Evolutionary conservation across 345 rosid genomes (phyloP), one percentile per base, ranked within the genome.

Genomic region (Pelargonium nanum): DNA sequence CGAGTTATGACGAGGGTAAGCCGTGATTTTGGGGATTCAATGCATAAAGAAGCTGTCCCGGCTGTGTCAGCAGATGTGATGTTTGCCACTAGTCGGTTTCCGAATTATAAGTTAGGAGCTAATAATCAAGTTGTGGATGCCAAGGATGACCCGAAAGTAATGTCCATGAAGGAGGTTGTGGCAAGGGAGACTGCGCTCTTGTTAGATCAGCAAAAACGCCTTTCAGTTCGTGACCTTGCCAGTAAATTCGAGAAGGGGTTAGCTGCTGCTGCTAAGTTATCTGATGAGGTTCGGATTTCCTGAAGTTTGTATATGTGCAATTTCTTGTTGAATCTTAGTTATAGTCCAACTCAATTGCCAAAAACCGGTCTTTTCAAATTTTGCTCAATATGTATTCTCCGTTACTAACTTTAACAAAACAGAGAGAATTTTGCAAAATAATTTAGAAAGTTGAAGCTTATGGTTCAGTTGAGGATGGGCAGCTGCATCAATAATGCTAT

Each of bases 211-310:
- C 97, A 93, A 69, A 86, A 84, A 26, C 90, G 97, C 62, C 78
- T 90, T 60, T 90, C 96, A n/a, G 95, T 90, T 63, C 97, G 99
- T 61, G 97, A 88, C 62, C 97, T 94, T 19, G 86, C 99, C 20
- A 79, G 75, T 62, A 93, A 93, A 78, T 93, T 93, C 13, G 99
- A 93, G 77, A 87, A 77, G 78, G 99, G 94, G 1, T 72, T 93
- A 81, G 94, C 94, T 73, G 95, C 92, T 20, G 97, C 97, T 66
- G 92, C 97, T 55, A 93, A 93, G 82, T 67, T 93, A 65, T 89
- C 99, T 15, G 90, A 89, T 72, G 99, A 89, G 94, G 97, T 89
- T 32, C 59, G 71, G 22, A 12, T 60, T 53, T 59, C 51, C 45
- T 23, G 57, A 16, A 59, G 21, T 19, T 60, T 57, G 22, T 30